Evolutionary conservation across 352 stramenopile species (phyloP).

Genomic region (Pythium dissotocum): DNA sequence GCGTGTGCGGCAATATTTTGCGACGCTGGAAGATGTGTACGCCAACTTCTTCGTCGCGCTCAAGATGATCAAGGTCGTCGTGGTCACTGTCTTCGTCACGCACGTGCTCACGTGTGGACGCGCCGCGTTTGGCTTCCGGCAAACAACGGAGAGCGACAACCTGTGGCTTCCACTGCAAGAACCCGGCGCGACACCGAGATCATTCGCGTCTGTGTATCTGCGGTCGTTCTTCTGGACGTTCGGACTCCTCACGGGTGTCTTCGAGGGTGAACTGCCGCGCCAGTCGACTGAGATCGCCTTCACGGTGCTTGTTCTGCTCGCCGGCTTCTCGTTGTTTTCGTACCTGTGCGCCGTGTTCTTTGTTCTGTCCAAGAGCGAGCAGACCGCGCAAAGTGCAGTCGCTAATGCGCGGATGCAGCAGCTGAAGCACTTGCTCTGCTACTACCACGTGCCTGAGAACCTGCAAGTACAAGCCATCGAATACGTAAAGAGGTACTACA

Average conservation of each 20-base stretch:
- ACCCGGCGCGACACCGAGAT: not conserved
- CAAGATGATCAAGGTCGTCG: constrained; percentile 53
- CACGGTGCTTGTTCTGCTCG: constrained; percentile 44
- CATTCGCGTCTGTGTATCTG: constrained; percentile 31
- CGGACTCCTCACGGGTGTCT: constrained; percentile 52
- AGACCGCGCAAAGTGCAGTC: constrained; percentile 33
- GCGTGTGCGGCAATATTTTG: constrained; percentile 45
- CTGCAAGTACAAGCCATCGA: constrained; percentile 54
- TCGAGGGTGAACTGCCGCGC: constrained; percentile 48
- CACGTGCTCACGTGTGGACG: constrained; percentile 54
- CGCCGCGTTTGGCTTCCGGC: constrained; percentile 38
- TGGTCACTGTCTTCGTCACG: constrained; percentile 37
- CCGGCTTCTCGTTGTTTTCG: constrained; percentile 59
- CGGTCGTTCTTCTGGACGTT: constrained; percentile 54
- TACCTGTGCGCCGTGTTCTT: constrained; percentile 67
- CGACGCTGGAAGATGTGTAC: constrained; percentile 56
- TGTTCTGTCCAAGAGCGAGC: constrained; percentile 73
- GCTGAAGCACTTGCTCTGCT: constrained; percentile 61
- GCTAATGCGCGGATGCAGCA: constrained; percentile 65
- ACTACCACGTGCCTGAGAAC: constrained; percentile 56
- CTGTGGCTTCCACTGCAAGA: constrained; percentile 31
- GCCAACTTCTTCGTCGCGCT: constrained; percentile 49
- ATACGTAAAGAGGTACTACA: constrained; percentile 70
- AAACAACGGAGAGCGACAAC: constrained; percentile 6
- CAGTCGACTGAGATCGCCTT: constrained; percentile 45